A percentile compares a stretch with the other conserved stretches of the same genome.
These are phyloP conservation scores for Zea luxurians DNA, from an alignment of 176 grass and related monocot genomes.

Conservation along the genomic window DNA sequence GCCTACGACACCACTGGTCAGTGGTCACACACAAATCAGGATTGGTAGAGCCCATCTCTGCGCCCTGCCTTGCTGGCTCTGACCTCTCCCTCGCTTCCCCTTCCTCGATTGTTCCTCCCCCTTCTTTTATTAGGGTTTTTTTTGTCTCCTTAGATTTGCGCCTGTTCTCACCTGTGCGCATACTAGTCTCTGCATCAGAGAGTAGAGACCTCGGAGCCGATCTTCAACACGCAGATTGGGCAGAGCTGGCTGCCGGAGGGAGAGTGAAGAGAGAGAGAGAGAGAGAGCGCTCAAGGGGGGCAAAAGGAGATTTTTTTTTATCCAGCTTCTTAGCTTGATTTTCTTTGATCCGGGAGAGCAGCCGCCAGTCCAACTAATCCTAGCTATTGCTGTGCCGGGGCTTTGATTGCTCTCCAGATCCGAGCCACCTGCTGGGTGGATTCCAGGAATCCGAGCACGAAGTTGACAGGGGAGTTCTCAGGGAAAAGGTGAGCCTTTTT, in stretches of 20 bases:
- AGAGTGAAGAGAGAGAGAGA: conserved; percentile 3
- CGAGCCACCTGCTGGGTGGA: conserved; percentile 51
- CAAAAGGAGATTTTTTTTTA: conserved; percentile 14
- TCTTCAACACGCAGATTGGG: no score
- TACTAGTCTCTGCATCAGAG: conserved; percentile 26
- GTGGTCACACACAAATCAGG: conserved; percentile 46
- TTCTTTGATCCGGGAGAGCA: conserved; percentile 42
- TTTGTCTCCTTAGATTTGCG: conserved; percentile 54
- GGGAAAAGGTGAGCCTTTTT: conserved; percentile 43
- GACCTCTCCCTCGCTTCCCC: conserved; percentile 1
- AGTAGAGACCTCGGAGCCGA: conserved; percentile 7
- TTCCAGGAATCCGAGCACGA: conserved; percentile 48
- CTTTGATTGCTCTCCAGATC: conserved; percentile 55
- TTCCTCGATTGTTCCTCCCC: neutral
- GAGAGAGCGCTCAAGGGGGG: conserved; percentile 18
- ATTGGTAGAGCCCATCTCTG: conserved; percentile 75
- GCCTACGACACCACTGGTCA: conserved; percentile 35
- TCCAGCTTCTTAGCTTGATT: conserved; percentile 32
- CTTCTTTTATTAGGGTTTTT: conserved; percentile 50
- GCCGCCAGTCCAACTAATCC: conserved; percentile 36
- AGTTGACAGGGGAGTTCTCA: conserved; percentile 35
- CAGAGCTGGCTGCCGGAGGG: conserved; percentile 33
- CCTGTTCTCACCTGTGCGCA: conserved; percentile 40
- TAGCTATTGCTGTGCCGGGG: conserved; percentile 38
- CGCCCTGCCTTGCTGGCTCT: conserved; percentile 58